Evolutionary conservation across 164 flowering plant species (phyloP).

Genomic region (Macadamia integrifolia): DNA sequence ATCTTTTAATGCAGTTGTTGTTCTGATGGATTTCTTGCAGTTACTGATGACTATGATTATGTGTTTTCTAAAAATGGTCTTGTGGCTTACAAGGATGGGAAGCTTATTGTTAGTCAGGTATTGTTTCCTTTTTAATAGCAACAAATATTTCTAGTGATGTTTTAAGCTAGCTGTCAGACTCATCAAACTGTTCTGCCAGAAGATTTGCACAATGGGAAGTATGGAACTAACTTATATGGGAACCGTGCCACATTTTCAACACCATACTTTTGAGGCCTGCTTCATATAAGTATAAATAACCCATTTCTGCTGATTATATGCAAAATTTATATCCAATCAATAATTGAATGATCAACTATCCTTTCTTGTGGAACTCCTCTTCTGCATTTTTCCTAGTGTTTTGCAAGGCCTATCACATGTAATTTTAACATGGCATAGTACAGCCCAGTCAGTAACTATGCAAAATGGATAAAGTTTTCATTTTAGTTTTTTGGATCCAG

Average conservation of each 20-base stretch:
- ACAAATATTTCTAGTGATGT: neutral
- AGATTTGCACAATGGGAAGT: no score
- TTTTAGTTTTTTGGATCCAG: no score
- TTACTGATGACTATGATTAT: slow-evolving; percentile 74
- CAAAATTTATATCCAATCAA: no score
- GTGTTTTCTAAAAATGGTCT: slow-evolving; percentile 97
- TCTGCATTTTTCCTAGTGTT: no score
- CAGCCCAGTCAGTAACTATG: no score
- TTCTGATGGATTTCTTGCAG: slow-evolving; percentile 34
- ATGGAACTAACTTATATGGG: no score
- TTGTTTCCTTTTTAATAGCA: neutral
- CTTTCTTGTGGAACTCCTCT: no score
- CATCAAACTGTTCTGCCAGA: neutral
- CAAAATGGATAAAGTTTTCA: no score
- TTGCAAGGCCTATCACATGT: no score
- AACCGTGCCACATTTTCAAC: neutral
- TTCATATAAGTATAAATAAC: neutral
- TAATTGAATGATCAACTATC: no score
- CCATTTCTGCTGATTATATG: no score
- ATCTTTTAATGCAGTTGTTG: neutral
- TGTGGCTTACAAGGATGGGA: slow-evolving; percentile 80
- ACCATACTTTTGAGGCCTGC: neutral
- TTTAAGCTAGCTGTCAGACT: neutral
- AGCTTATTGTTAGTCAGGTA: slow-evolving; percentile 81
- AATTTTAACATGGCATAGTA: no score